Base-by-base conservation (phyloP, 1,139 yeast species). In the Candida smagusa region DNA sequence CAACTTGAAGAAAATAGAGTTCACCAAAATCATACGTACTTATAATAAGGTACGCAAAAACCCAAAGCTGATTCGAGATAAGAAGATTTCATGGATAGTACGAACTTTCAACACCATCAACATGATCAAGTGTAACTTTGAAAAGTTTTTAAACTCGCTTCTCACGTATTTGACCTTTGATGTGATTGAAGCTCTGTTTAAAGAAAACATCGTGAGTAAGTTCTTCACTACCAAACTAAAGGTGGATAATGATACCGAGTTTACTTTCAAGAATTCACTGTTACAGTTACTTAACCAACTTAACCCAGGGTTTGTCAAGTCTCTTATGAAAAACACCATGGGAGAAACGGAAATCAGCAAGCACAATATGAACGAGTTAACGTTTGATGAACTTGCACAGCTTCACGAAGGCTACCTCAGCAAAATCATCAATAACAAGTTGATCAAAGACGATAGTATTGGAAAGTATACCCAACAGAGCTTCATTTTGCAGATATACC, bases 361-460 rank as follows among this genome's bases (percentile, higher is more conserved):
- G 6, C 53, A 46, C 22, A 48, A 47, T 31, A 44, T 52, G 40
- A 42, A 48, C 9, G 48, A 55, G 34, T 50, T 63, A 48, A 63
- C 75, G n/a, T 56, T 79, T 30, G 81, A 79, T 48, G 79, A 76
- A 30, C 48, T 79, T 13, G 62, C 66, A 4, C 35, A 49, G 2
- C 43, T 71, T 6, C 84, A 80, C 48, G 44, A 53, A 6, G 47
- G 51, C 1, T 79, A 72, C 48, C 58, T 75, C 31, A 41, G 43
- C 3, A 51, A 53, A 4, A 67, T 74, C 12, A 63, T 72, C 12
- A 56, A 64, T 21, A 65, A 68, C 46, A 72, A 68, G 37, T 46
- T 79, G 5, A 49, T 68, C n/a, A 59, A 57, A 39, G 65, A 60
- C 7, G 47, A 54, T 9, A 48, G 57, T 1, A 50, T 54, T 12